Evolutionary conservation across 2,329 filamentous ascomycete species (phyloP).

Genomic region (Penicillium sp.): DNA sequence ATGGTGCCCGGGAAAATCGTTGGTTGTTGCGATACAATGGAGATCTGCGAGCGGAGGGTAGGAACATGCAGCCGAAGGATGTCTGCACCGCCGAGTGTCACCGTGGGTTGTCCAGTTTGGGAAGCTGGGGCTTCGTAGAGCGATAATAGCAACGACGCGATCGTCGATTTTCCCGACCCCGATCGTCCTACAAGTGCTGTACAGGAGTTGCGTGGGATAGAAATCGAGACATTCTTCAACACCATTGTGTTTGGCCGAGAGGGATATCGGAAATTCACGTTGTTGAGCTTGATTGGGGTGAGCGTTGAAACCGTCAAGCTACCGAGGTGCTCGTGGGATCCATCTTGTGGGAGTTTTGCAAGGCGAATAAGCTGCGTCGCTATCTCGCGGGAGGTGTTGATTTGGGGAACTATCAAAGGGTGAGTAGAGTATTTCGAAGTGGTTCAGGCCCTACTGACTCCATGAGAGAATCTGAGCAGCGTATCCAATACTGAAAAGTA

Average conservation of each 20-base stretch:
- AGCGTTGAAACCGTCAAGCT: constrained; percentile 41
- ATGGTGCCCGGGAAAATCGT: constrained; percentile 55
- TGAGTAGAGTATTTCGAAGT: constrained; percentile 5
- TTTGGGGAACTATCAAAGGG: constrained; percentile 63
- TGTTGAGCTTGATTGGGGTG: constrained; percentile 57
- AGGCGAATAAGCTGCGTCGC: constrained; percentile 71
- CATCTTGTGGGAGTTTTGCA: constrained; percentile 55
- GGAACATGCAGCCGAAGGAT: constrained; percentile 59
- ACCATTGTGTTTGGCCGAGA: constrained; percentile 53
- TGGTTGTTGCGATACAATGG: constrained; percentile 61
- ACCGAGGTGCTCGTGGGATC: constrained; percentile 60
- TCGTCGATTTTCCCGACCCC: constrained; percentile 87
- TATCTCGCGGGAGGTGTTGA: constrained; percentile 69
- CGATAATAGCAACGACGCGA: constrained; percentile 70
- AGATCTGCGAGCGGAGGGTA: constrained; percentile 59
- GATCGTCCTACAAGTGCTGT: constrained; percentile 80
- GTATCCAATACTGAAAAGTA: constrained; percentile 79
- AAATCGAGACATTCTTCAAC: constrained; percentile 64
- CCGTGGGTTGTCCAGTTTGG: constrained; percentile 37
- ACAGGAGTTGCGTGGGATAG: constrained; percentile 61
- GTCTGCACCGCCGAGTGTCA: constrained; percentile 54
- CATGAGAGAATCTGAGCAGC: constrained; percentile 65
- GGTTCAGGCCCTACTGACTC: constrained; percentile 35
- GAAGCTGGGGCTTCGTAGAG: constrained; percentile 55
- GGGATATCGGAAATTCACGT: constrained; percentile 71